Evolutionary conservation across 495 filamentous ascomycete genomes (phyloP).

Genomic region (Collariella sp.): DNA sequence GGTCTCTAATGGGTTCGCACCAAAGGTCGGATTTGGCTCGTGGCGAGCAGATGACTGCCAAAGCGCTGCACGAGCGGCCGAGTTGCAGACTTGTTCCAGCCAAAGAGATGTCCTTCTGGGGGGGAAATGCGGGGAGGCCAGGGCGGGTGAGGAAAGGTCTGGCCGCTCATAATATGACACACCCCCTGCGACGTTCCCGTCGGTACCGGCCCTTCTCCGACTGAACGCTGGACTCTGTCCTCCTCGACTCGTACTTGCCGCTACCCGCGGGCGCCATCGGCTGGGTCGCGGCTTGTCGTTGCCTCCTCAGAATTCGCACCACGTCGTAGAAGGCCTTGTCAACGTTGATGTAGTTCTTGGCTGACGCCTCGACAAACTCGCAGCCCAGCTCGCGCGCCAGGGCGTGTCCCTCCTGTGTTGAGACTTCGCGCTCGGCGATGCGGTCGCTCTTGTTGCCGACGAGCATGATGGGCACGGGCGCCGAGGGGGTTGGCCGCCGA

Average conservation of each 20-base stretch:
- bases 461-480: conserved; percentile 88
- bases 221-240: conserved; percentile 12
- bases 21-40: not conserved
- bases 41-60: not conserved
- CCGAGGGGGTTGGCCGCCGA: conserved; percentile 42
- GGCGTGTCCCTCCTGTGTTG: conserved; percentile 89
- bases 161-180: conserved; percentile 32
- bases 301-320: conserved; percentile 76
- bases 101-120: not conserved
- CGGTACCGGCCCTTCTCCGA: conserved; percentile 22
- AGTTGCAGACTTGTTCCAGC: not conserved
- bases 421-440: conserved; percentile 90
- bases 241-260: conserved; percentile 24
- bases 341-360: conserved; percentile 99
- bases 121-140: not conserved
- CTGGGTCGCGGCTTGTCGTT: conserved; percentile 52
- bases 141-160: not conserved
- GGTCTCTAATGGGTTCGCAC: not conserved
- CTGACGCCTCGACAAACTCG: conserved; percentile 96
- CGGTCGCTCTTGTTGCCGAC: conserved; percentile 98
- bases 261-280: conserved; percentile 29
- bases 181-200: conserved; percentile 22
- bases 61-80: not conserved
- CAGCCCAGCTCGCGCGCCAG: conserved; percentile 87
- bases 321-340: conserved; percentile 99